Conservation (phyloP, 2,329 filamentous ascomycete genomes). For the Pestalotiopsis fici region DNA sequence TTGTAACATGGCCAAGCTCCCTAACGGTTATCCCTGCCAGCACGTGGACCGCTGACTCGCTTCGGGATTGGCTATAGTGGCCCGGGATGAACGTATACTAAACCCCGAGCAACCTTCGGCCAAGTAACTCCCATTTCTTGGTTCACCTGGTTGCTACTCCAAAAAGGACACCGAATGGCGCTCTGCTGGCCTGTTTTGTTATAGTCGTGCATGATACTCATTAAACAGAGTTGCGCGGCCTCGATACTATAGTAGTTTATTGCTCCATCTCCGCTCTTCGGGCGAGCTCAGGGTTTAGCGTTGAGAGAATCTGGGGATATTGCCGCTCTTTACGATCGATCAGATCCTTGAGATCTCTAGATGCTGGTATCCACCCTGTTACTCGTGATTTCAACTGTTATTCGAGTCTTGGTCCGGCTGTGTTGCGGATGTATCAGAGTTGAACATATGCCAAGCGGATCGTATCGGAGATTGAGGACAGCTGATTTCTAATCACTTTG, state of each 20-base stretch:
- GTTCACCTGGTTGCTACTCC: neutral
- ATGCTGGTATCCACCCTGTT: too few relatives aligned
- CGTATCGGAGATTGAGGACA: too few relatives aligned
- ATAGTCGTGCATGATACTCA: neutral
- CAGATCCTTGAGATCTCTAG: too few relatives aligned
- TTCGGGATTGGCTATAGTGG: neutral
- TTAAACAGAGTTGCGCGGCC: neutral
- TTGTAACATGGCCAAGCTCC: neutral
- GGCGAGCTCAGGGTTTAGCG: too few relatives aligned
- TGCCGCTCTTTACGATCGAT: too few relatives aligned
- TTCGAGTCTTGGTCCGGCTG: too few relatives aligned
- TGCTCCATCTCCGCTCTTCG: too few relatives aligned
- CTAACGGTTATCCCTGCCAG: neutral
- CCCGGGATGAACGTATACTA: constrained; percentile 2
- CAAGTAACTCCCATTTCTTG: neutral
- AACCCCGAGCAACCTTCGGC: neutral
- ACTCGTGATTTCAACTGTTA: too few relatives aligned
- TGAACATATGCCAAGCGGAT: too few relatives aligned
- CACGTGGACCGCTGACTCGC: neutral
- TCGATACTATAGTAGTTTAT: neutral
- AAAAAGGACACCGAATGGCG: neutral
- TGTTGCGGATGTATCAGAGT: too few relatives aligned
- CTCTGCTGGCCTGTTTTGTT: neutral
- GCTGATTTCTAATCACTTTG: too few relatives aligned
- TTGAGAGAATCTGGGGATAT: too few relatives aligned